A percentile compares a stretch with the other conserved stretches of the same genome.
Evolutionary conservation across 192 early-diverging fungal genomes (phyloP).

Genomic region (Backusella tarrabulga): DNA sequence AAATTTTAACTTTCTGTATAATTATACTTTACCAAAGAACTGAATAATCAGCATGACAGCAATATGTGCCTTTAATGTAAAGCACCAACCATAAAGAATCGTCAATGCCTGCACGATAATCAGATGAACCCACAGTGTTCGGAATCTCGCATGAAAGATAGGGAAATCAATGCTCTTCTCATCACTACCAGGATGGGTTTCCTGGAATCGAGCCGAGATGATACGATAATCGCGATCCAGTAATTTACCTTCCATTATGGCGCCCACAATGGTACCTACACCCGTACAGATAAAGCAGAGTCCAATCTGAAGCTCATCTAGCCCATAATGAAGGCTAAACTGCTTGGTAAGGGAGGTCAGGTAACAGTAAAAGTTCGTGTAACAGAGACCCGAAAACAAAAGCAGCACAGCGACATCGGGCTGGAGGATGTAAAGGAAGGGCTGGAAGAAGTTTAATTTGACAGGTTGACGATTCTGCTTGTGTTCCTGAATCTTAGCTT

Average conservation of each 20-base stretch:
- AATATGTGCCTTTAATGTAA: not conserved
- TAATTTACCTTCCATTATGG: not conserved
- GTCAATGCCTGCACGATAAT: conserved; percentile 7
- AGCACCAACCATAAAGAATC: not conserved
- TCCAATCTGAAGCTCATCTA: not conserved
- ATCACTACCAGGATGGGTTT: not conserved
- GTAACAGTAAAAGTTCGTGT: not conserved
- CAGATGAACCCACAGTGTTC: conserved; percentile 19
- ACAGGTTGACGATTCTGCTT: not conserved
- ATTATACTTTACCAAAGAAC: not conserved
- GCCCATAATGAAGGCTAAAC: conserved; percentile 2
- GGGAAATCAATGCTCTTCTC: not conserved
- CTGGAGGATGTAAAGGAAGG: not conserved
- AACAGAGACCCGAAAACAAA: not conserved
- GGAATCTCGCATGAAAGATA: conserved; percentile 22
- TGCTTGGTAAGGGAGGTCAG: not conserved
- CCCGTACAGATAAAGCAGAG: conserved; percentile 2
- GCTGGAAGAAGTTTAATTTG: not conserved
- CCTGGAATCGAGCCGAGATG: no score
- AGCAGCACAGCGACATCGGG: not conserved
- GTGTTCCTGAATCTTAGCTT: not conserved
- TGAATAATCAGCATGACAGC: conserved; percentile 12
- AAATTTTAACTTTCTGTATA: no score
- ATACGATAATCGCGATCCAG: not conserved
- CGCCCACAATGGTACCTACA: not conserved